Base-by-base conservation (phyloP, 1,139 yeast genomes). In the Scheffersomyces lignicola region DNA sequence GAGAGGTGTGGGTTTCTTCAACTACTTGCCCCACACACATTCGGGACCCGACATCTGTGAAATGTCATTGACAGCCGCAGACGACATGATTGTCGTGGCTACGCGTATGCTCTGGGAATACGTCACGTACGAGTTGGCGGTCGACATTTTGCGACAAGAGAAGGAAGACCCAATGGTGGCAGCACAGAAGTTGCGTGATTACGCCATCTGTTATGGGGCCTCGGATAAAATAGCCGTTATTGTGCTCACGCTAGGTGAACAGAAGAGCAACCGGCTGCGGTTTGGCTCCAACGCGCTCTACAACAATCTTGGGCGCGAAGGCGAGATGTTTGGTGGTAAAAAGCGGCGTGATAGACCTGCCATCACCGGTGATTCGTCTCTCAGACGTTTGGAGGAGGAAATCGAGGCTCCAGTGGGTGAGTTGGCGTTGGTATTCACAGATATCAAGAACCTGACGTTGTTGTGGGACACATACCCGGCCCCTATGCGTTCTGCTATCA, bases 401-500 rank as follows among this genome's bases (percentile, higher is more conserved):
- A 92, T 92, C 40, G 83, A 85, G 11, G 97, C 99, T 2, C 99
- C 99, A 2, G 82, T 84, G 6, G 97, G 97, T 2, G 89, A 87
- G 37, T 69, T 92, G 37, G 97, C 98, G 0, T 83, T 92, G 76
- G 97, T 90, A 1, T 92, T 94, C 58, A 92, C 99, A 0, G 99
- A 92, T 76, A 94, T 92, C 51, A 90, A 92, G 54, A 90, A 86
- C 56, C 90, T 97, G 1, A 92, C 99, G 0, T 65, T 83, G 35
- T 64, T 92, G 37, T 92, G 99, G 99, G 98, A 92, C 51, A 70
- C 88, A 8, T 84, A 82, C 52, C 96, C 97, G 1, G 78, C 80
- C 36, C 96, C 97, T 0, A 92, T 92, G 99, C 73, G 97, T 58
- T 83, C 96, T 3, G 98, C 98, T 0, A 92, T 92, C 54, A 88